A percentile compares a stretch with the other conserved stretches of the same genome.
Conservation (phyloP, 305 asterid genomes). For the Solanum hybrid region DNA sequence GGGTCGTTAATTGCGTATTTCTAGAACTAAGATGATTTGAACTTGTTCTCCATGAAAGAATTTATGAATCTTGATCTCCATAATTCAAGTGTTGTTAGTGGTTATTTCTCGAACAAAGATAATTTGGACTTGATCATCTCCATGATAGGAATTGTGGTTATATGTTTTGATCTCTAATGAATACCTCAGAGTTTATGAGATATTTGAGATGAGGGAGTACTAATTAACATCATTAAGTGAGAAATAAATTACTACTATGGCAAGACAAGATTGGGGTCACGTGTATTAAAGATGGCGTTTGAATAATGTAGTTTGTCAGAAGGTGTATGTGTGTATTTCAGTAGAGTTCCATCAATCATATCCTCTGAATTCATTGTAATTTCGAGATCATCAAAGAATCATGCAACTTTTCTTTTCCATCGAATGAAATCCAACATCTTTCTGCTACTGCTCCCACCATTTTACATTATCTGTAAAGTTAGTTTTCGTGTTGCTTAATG, state of each 20-base stretch:
- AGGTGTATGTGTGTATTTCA: neutral
- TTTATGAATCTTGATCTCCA: too few relatives aligned
- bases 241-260: neutral
- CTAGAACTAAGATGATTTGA: neutral
- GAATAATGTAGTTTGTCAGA: neutral
- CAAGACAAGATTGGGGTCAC: neutral
- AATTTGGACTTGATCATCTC: neutral
- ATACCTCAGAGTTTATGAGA: neutral
- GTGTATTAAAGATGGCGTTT: neutral
- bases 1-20: too few relatives aligned
- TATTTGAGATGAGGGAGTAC: neutral
- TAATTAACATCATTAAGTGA: neutral
- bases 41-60: too few relatives aligned
- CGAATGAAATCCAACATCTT: neutral
- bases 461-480: neutral
- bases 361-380: neutral
- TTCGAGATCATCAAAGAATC: slow-evolving; percentile 9
- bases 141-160: neutral
- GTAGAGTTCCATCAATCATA: slow-evolving; percentile 5
- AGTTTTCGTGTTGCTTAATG: neutral
- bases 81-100: neutral
- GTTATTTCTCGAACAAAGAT: neutral
- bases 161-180: neutral
- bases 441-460: neutral
- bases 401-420: neutral